Conservation (phyloP, 1,139 yeast genomes). For the Blastobotrys serpentis region DNA sequence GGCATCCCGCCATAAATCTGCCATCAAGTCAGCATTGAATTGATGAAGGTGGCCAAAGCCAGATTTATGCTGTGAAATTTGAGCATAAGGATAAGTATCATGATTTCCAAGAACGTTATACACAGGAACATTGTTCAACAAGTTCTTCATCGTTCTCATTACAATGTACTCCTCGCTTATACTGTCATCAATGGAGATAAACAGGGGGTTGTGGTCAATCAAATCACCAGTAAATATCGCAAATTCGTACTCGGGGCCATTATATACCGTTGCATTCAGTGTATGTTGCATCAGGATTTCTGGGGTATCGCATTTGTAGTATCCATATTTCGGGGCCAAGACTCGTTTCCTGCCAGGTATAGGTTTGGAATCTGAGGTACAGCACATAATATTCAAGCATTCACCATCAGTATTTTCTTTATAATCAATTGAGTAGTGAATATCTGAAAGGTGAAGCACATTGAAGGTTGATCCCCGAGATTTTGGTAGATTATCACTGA, state of each 20-base stretch:
- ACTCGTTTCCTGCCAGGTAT: conserved; percentile 40
- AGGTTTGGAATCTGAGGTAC: conserved; percentile 44
- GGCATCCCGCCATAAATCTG: conserved; percentile 50
- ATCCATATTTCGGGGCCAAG: conserved; percentile 61
- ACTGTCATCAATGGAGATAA: conserved; percentile 47
- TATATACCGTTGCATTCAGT: conserved; percentile 40
- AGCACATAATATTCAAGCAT: conserved; percentile 51
- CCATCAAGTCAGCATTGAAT: conserved; percentile 62
- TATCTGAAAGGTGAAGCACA: conserved; percentile 60
- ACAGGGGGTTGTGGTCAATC: conserved; percentile 56
- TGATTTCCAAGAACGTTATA: conserved; percentile 69
- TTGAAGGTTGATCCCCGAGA: conserved; percentile 49
- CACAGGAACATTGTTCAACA: conserved; percentile 56
- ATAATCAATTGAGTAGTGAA: conserved; percentile 57
- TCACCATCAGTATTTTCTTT: conserved; percentile 59
- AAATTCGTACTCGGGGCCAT: conserved; percentile 49
- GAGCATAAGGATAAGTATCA: conserved; percentile 72
- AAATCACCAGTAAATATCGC: conserved; percentile 65
- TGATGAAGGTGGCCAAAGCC: conserved; percentile 51
- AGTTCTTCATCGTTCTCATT: conserved; percentile 54
- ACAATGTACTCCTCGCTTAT: conserved; percentile 53
- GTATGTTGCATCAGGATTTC: conserved; percentile 56
- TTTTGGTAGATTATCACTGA: conserved; percentile 38
- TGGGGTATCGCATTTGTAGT: conserved; percentile 60
- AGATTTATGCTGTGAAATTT: conserved; percentile 55